These are phyloP conservation scores for Sclerotinia sclerotiorum DNA, from an alignment of 2,329 filamentous ascomycete genomes.

Conservation along the genomic window DNA sequence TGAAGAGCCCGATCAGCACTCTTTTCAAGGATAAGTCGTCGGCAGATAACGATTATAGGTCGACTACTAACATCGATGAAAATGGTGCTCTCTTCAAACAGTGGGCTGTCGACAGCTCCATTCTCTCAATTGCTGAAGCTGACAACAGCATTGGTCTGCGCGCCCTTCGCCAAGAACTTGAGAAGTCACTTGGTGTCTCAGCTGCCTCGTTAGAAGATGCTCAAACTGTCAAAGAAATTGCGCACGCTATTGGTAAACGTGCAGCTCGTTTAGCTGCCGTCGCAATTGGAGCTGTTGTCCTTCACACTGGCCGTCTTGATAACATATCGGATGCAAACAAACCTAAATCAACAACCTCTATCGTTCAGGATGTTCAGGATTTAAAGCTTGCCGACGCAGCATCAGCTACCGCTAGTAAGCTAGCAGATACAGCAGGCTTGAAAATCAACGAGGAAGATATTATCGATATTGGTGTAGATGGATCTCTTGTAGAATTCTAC, in stretches of 20 bases:
- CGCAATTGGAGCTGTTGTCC: constrained; percentile 78
- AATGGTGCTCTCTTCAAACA: constrained; percentile 69
- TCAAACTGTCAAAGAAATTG: constrained; percentile 79
- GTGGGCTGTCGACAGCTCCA: constrained; percentile 89
- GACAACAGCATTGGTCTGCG: constrained; percentile 73
- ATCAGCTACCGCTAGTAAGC: constrained; percentile 34
- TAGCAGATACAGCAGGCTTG: constrained; percentile 33
- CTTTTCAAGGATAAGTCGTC: constrained; percentile 78
- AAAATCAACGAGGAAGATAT: constrained; percentile 57
- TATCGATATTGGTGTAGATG: constrained; percentile 89
- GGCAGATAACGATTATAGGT: constrained; percentile 65
- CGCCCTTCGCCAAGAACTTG: constrained; percentile 73
- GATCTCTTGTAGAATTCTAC: constrained; percentile 92
- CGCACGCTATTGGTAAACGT: constrained; percentile 80
- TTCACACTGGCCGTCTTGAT: constrained; percentile 74
- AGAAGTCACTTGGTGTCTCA: constrained; percentile 72
- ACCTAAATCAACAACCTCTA: constrained; percentile 33
- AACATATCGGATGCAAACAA: constrained; percentile 23
- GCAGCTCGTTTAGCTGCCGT: constrained; percentile 86
- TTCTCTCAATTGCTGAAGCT: constrained; percentile 82
- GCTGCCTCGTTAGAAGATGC: constrained; percentile 81
- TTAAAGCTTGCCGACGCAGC: constrained; percentile 34
- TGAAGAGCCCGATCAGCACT: constrained; percentile 63
- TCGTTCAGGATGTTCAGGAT: constrained; percentile 35
- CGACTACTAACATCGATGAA: constrained; percentile 67